Conservation (phyloP, 495 filamentous ascomycete genomes). For the Neohortaea acidophila region DNA sequence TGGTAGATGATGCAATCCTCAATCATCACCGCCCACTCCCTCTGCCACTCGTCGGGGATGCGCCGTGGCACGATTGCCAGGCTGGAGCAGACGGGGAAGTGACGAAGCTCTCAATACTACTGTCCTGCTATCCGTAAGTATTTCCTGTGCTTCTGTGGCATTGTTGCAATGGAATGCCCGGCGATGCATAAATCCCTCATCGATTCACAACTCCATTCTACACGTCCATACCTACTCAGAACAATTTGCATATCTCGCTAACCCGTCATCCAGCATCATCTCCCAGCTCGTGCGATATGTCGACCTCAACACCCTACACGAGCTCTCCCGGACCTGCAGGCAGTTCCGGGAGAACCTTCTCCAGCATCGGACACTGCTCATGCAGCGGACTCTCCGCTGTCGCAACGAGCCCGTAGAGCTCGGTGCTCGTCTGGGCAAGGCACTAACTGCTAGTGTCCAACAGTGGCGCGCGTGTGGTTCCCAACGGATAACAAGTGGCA, state of each 20-base stretch:
- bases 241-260: slow-evolving; percentile 1
- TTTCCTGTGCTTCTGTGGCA: background rate
- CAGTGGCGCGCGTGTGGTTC: too few species aligned
- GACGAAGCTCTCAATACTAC: slow-evolving; percentile 53
- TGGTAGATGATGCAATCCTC: slow-evolving; percentile 29
- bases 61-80: slow-evolving; percentile 7
- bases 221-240: background rate
- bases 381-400: slow-evolving; percentile 63
- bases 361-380: slow-evolving; percentile 56
- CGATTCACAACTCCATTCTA: slow-evolving; percentile 16
- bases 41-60: background rate
- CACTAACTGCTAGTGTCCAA: slow-evolving; percentile 16
- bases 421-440: slow-evolving; percentile 27
- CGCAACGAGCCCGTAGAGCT: slow-evolving; percentile 45
- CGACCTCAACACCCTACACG: slow-evolving; percentile 74
- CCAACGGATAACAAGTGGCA: slow-evolving; percentile 43
- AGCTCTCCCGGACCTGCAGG: slow-evolving; percentile 62
- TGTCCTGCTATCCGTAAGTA: slow-evolving; percentile 81
- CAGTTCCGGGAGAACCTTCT: slow-evolving; percentile 60
- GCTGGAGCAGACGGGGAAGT: slow-evolving; percentile 22
- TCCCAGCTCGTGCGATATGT: slow-evolving; percentile 55
- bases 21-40: slow-evolving; percentile 1
- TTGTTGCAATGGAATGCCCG: slow-evolving; percentile 2
- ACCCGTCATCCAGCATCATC: slow-evolving; percentile 44
- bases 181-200: background rate